Evolutionary conservation across 306 rosid genomes (phyloP).

Genomic region (Begonia loranthoides): DNA sequence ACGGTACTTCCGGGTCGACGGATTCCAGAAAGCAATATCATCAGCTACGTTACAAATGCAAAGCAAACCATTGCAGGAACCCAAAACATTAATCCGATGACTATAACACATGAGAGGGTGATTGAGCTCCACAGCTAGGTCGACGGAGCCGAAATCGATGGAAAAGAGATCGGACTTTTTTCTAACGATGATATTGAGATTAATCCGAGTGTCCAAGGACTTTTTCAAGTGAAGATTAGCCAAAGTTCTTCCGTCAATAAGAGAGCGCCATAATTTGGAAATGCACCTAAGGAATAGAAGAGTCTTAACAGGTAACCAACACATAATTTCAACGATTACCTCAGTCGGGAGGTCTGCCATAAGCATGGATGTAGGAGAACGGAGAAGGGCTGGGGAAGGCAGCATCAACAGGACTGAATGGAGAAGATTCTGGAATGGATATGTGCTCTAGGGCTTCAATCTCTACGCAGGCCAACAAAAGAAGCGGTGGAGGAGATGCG

Average conservation of each 20-base stretch:
- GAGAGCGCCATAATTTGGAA: conserved; percentile 25
- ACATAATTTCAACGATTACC: conserved; percentile 34
- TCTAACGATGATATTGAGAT: conserved; percentile 26
- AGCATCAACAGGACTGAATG: no score
- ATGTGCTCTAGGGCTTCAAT: no score
- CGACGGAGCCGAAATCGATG: conserved; percentile 14
- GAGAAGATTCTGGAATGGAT: no score
- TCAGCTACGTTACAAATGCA: conserved; percentile 68
- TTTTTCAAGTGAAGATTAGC: conserved; percentile 21
- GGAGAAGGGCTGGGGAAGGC: no score
- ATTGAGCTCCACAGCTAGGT: conserved; percentile 18
- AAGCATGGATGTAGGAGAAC: neutral
- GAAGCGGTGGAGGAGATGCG: no score
- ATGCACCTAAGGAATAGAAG: conserved; percentile 30
- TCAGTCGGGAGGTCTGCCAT: conserved; percentile 48
- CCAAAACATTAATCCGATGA: conserved; percentile 43
- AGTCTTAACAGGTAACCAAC: conserved; percentile 16
- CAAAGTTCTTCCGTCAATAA: conserved; percentile 41
- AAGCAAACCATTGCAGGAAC: conserved; percentile 50
- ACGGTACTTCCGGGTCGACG: conserved; percentile 23
- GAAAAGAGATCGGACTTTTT: conserved; percentile 24
- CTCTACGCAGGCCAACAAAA: no score
- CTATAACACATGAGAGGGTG: conserved; percentile 87
- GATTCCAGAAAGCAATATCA: conserved; percentile 79
- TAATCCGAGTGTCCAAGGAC: conserved; percentile 9